Conservation (phyloP, 495 filamentous ascomycete genomes). For the Lophiostoma macrostomum region DNA sequence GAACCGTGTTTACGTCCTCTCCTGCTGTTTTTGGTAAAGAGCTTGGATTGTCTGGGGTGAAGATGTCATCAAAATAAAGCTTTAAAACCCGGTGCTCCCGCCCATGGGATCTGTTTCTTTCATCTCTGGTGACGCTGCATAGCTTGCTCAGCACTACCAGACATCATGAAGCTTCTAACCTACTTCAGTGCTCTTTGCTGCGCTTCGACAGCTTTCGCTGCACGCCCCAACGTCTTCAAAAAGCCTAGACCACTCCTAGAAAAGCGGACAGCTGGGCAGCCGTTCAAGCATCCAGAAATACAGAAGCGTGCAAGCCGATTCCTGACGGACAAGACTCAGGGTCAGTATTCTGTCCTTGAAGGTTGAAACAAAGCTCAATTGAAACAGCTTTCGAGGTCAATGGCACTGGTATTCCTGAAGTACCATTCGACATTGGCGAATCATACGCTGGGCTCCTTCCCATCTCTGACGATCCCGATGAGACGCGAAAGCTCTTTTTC, state of each 20-base stretch:
- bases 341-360: background rate
- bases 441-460: conserved; percentile 72
- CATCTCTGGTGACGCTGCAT: no score
- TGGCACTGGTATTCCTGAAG: conserved; percentile 65
- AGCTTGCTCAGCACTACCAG: no score
- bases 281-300: conserved; percentile 21
- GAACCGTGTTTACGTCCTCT: background rate
- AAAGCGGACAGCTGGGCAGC: conserved; percentile 14
- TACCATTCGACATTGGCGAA: conserved; percentile 73
- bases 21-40: conserved; percentile 27
- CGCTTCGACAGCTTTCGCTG: conserved; percentile 23
- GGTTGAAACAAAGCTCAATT: background rate
- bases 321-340: conserved; percentile 24
- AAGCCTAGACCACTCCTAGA: conserved; percentile 14
- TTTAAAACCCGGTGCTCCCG: background rate
- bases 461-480: conserved; percentile 54
- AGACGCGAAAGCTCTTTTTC: conserved; percentile 62
- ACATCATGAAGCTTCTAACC: conserved; percentile 24
- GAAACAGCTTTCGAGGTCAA: conserved; percentile 59
- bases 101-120: no score
- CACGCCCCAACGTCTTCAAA: conserved; percentile 9
- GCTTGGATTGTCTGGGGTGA: conserved; percentile 2
- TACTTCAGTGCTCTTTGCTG: conserved; percentile 19
- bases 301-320: conserved; percentile 23
- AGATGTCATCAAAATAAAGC: conserved; percentile 15